Conservation (phyloP, 352 stramenopile species). For the Halophytophthora batemanensis region DNA sequence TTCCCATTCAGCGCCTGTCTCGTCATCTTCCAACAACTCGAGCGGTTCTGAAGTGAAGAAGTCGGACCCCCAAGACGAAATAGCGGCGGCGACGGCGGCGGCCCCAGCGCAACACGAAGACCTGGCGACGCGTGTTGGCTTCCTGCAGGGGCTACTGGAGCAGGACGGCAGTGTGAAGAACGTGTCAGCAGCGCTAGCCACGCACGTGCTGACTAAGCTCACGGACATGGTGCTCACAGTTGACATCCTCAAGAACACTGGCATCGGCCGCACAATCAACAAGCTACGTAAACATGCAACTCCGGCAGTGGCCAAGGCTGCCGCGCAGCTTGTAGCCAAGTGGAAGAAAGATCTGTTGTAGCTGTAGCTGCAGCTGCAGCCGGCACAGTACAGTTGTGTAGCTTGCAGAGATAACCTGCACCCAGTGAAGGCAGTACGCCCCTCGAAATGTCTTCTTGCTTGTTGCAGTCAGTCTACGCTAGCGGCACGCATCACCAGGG, state of each 20-base stretch:
- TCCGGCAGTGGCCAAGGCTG: slow-evolving; percentile 57
- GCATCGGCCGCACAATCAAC: slow-evolving; percentile 81
- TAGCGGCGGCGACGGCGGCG: slow-evolving; percentile 18
- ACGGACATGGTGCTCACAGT: slow-evolving; percentile 68
- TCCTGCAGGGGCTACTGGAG: slow-evolving; percentile 73
- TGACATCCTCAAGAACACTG: slow-evolving; percentile 82
- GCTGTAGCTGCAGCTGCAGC: not conserved
- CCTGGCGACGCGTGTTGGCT: slow-evolving; percentile 60
- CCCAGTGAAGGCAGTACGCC: slow-evolving; percentile 9
- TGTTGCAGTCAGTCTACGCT: slow-evolving; percentile 6
- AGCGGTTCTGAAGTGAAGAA: slow-evolving; percentile 2
- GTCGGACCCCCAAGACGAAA: slow-evolving; percentile 12
- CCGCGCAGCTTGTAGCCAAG: slow-evolving; percentile 71
- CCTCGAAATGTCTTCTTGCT: not conserved
- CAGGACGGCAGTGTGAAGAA: slow-evolving; percentile 76
- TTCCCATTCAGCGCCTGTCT: not conserved
- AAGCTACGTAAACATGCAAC: slow-evolving; percentile 80
- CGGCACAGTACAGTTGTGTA: not conserved
- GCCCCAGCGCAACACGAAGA: slow-evolving; percentile 33
- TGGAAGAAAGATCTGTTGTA: slow-evolving; percentile 87
- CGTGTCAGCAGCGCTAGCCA: slow-evolving; percentile 58
- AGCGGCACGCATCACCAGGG: slow-evolving; percentile 47
- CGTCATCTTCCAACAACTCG: not conserved
- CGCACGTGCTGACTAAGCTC: slow-evolving; percentile 70
- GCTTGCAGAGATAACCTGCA: not conserved